phyloP scores from a whole-genome alignment of 495 filamentous ascomycete species.

The Penicillium turbatum region DNA sequence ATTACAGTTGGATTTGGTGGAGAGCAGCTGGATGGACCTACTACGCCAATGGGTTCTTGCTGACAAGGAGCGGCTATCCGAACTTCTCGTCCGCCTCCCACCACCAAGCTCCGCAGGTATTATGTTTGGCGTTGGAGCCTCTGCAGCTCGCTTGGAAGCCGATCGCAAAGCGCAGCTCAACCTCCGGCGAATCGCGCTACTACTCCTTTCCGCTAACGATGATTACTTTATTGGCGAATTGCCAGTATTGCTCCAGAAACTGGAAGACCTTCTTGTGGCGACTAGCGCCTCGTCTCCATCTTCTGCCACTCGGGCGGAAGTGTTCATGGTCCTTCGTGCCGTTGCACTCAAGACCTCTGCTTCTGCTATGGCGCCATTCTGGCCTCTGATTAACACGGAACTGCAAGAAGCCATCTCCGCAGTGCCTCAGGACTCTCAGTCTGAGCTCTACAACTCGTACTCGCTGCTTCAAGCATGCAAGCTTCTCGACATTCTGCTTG shows the following conservation, averaged over 20 bases:
- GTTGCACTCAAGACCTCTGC: slow-evolving; percentile 70
- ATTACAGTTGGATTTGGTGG: slow-evolving; percentile 58
- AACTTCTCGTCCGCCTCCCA: slow-evolving; percentile 71
- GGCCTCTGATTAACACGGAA: slow-evolving; percentile 86
- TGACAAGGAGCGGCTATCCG: slow-evolving; percentile 84
- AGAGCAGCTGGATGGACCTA: slow-evolving; percentile 74
- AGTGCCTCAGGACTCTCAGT: slow-evolving; percentile 62
- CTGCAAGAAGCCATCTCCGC: slow-evolving; percentile 78
- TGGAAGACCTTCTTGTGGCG: slow-evolving; percentile 82
- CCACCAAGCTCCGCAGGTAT: slow-evolving; percentile 93
- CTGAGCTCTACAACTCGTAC: slow-evolving; percentile 70
- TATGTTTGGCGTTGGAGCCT: slow-evolving; percentile 95
- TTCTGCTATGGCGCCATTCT: slow-evolving; percentile 74
- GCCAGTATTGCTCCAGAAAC: slow-evolving; percentile 67
- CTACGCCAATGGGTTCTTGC: slow-evolving; percentile 74
- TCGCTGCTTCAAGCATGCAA: slow-evolving; percentile 87
- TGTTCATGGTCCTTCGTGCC: slow-evolving; percentile 84
- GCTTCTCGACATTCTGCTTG: slow-evolving; percentile 77
- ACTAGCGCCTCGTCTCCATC: slow-evolving; percentile 88
- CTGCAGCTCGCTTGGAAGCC: slow-evolving; percentile 87
- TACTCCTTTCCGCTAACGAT: slow-evolving; percentile 65
- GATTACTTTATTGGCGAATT: slow-evolving; percentile 80
- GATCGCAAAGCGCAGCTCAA: slow-evolving; percentile 92
- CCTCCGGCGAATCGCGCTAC: slow-evolving; percentile 72
- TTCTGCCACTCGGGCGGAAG: slow-evolving; percentile 78